phyloP scores from a whole-genome alignment of 495 filamentous ascomycete species.

The Symbiotaphrina buchneri region DNA sequence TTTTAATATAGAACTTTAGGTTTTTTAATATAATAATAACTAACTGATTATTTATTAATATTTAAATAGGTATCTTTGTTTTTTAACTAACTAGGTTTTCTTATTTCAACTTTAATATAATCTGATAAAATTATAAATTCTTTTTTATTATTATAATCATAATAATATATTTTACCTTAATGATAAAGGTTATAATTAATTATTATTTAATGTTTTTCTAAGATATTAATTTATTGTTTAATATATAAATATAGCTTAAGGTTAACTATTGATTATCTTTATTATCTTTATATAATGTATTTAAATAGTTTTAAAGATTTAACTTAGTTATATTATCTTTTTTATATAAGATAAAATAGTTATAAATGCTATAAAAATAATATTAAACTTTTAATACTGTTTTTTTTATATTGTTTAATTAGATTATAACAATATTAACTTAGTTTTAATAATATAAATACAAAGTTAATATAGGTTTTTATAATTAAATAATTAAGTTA shows the following conservation, averaged over 20 bases:
- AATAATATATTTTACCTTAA: conserved; percentile 2
- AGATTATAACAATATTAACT: conserved; percentile 2
- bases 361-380: conserved; percentile 5
- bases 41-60: conserved; percentile 6
- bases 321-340: neutral
- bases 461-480: neutral
- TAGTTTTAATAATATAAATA: neutral
- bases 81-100: neutral
- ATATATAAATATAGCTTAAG: conserved; percentile 1
- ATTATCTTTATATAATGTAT: conserved; percentile 6
- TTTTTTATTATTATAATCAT: neutral
- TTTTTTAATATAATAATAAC: conserved; percentile 6
- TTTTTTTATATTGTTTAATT: neutral
- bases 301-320: neutral
- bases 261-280: neutral
- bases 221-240: neutral
- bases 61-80: neutral
- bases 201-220: conserved; percentile 3
- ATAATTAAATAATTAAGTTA: too few relatives aligned
- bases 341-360: neutral
- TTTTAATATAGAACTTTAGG: conserved; percentile 4
- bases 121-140: neutral
- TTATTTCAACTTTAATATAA: neutral
- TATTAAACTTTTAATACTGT: conserved; percentile 6
- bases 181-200: neutral